Percentiles rank a stretch among this genome's conserved stretches.
phyloP scores from a whole-genome alignment of 345 rosid genomes.

The Alliaria petiolata region DNA sequence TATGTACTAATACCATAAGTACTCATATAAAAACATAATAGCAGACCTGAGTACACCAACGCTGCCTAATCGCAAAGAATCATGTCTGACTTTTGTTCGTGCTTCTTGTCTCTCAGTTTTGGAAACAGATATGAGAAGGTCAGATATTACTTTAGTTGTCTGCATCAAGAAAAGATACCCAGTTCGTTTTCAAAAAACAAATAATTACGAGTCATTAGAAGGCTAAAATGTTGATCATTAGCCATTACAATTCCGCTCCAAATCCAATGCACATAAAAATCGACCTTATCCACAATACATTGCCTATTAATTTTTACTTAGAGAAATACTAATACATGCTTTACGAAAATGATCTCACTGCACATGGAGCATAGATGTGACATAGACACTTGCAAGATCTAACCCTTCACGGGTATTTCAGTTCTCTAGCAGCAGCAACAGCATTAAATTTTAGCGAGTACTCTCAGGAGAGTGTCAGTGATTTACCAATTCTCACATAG shows the following conservation, averaged over 20 bases:
- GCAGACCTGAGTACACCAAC: constrained; percentile 94
- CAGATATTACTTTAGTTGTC: constrained; percentile 89
- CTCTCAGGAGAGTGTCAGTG: no score
- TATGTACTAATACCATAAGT: neutral
- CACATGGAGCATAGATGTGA: neutral
- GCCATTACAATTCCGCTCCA: neutral
- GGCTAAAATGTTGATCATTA: neutral
- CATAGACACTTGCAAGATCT: neutral
- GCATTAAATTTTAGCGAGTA: neutral
- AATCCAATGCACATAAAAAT: no score
- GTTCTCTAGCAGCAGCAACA: constrained; percentile 1
- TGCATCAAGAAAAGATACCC: constrained; percentile 39
- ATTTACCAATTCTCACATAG: neutral
- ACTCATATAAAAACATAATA: constrained; percentile 3
- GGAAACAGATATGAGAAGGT: constrained; percentile 91
- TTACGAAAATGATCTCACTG: neutral
- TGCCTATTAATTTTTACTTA: neutral
- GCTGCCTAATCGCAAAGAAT: constrained; percentile 93
- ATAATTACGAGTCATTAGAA: neutral
- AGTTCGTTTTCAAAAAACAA: neutral
- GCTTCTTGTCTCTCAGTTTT: constrained; percentile 98
- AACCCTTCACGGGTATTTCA: neutral
- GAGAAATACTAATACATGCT: neutral
- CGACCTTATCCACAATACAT: no score
- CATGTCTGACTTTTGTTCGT: constrained; percentile 91